Evolutionary conservation across 106 monocot genomes (phyloP).

Genomic region (Triglochin maritima): DNA sequence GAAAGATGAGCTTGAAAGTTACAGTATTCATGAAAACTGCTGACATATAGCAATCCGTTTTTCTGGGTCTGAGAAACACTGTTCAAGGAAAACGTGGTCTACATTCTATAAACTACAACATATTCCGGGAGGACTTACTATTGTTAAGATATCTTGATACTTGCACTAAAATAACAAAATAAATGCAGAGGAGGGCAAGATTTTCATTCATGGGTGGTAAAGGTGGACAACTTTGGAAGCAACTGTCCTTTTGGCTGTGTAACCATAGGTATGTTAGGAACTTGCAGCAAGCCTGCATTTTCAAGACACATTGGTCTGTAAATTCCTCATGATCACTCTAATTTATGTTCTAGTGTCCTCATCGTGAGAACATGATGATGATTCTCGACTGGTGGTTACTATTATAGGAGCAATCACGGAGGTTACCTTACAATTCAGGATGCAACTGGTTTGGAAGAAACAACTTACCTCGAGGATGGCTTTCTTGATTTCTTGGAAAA

Average conservation of each 20-base stretch:
- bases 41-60: too few relatives aligned
- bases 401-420: conserved; percentile 40
- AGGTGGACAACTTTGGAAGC: conserved; percentile 89
- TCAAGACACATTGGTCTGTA: too few relatives aligned
- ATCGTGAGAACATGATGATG: not conserved
- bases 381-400: not conserved
- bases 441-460: conserved; percentile 29
- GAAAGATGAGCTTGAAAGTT: too few relatives aligned
- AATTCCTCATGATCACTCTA: too few relatives aligned
- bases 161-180: too few relatives aligned
- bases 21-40: too few relatives aligned
- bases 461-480: conserved; percentile 52
- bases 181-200: conserved; percentile 66
- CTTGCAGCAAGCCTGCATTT: not conserved
- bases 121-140: too few relatives aligned
- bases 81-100: too few relatives aligned
- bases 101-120: too few relatives aligned
- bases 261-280: conserved; percentile 39
- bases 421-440: conserved; percentile 66
- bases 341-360: not conserved
- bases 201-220: conserved; percentile 98
- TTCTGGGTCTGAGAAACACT: too few relatives aligned
- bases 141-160: too few relatives aligned
- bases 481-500: conserved; percentile 70
- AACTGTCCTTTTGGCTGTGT: conserved; percentile 60